Base-by-base conservation (phyloP, 345 rosid species). In the Heritiera fomes region DNA sequence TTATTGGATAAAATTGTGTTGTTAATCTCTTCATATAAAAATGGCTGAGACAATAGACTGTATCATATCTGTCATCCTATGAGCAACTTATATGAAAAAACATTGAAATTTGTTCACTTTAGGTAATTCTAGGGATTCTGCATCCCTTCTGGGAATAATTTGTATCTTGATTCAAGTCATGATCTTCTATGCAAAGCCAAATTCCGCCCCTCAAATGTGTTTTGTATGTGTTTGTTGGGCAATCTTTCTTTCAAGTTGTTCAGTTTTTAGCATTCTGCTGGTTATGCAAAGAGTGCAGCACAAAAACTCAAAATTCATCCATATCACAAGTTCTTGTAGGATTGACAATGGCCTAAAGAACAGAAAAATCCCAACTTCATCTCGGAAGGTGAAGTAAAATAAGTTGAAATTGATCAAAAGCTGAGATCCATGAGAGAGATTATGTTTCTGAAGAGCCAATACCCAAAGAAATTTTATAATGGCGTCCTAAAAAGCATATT, bases 1-100 rank as follows among this genome's bases (percentile, higher is more conserved):
- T 14, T 90, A 18, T 46, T 91, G 87, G 73, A 78, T 69, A 82
- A 90, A 68, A 87, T 90, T 82, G 82, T 88, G 7, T 30, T 13
- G 2, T 59, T 90, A 86, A 80, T 91, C 66, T 82, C 87, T 46
- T 82, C 91, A 5, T 84, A 82, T 49, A 81, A 41, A 41, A 30
- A 14, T 49, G 75, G 73, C 0, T 69, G 32, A 69, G 8, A 74
- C 47, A 13, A 61, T 46, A 61, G 58, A 28, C 47, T 63, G 28
- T 45, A n/a, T 43, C 14, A 30, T 30, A 23, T 61, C 38, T 60
- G n/a, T 28, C 40, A 58, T 75, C 65, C 15, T 15, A 1, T 7
- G 30, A 38, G 62, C 38, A 46, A 14, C 30, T 32, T 34, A 7
- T 34, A 47, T 71, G 12, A 46, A 1, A 15, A 15, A 46, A 23